Conservation (phyloP, 495 filamentous ascomycete species). For the Friedmanniomyces simplex region DNA sequence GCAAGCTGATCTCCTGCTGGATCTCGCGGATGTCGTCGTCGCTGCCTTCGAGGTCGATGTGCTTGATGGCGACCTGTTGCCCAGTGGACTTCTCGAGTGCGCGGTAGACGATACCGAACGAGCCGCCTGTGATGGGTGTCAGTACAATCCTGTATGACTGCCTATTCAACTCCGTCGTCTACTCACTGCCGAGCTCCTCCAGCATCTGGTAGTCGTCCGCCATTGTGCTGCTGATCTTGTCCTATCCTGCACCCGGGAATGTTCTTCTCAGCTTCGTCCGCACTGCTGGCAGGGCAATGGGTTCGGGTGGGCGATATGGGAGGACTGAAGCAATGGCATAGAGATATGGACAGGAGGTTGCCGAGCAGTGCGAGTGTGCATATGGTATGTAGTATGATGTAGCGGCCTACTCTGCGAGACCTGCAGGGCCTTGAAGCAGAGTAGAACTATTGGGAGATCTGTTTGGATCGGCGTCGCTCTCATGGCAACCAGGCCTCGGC, state of each 20-base stretch:
- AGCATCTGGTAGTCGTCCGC: conserved; percentile 76
- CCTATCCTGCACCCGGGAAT: background rate
- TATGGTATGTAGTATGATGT: conserved; percentile 14
- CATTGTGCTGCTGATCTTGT: conserved; percentile 36
- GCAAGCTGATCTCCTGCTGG: conserved; percentile 92
- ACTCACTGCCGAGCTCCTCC: conserved; percentile 86
- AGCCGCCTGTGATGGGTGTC: conserved; percentile 16
- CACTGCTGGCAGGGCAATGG: background rate
- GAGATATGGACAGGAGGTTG: background rate
- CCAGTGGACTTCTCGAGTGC: conserved; percentile 66
- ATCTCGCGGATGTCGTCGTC: conserved; percentile 99
- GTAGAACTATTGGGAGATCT: background rate
- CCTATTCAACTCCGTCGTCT: background rate
- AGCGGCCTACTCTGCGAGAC: background rate
- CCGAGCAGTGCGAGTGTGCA: background rate
- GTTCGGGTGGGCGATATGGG: background rate
- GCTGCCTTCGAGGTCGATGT: conserved; percentile 96
- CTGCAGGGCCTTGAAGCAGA: background rate
- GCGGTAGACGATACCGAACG: conserved; percentile 23
- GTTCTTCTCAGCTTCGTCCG: background rate
- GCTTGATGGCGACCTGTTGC: conserved; percentile 83
- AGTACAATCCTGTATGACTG: background rate
- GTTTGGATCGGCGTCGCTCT: no score
- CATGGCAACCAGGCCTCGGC: no score
- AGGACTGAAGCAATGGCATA: background rate